Evolutionary conservation across 2,329 filamentous ascomycete genomes (phyloP).

Genomic region (Claviceps pazoutovae): DNA sequence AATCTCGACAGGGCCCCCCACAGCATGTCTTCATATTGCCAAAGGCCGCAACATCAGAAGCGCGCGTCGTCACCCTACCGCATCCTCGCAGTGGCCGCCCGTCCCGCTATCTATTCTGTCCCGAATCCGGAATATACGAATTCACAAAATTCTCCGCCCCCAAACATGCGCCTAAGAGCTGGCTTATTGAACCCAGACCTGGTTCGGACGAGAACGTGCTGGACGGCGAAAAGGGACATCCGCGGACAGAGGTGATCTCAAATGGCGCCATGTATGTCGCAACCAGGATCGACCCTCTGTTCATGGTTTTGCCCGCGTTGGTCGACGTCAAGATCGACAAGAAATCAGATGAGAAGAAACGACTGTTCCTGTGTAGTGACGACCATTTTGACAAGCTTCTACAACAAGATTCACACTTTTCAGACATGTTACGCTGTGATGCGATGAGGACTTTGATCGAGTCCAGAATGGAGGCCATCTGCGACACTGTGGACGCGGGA

Average conservation of each 20-base stretch:
- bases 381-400: conserved; percentile 56
- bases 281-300: conserved; percentile 71
- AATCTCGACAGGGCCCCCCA: conserved; percentile 26
- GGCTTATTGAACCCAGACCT: conserved; percentile 36
- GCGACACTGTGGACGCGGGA: conserved; percentile 70
- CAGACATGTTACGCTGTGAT: conserved; percentile 36
- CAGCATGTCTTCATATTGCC: conserved; percentile 49
- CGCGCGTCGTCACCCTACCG: conserved; percentile 45
- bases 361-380: conserved; percentile 53
- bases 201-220: conserved; percentile 9
- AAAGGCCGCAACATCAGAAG: conserved; percentile 34
- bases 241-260: conserved; percentile 34
- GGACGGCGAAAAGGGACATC: conserved; percentile 8
- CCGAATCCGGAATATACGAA: conserved; percentile 48
- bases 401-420: conserved; percentile 41
- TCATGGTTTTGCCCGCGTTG: conserved; percentile 66
- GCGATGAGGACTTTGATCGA: conserved; percentile 41
- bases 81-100: conserved; percentile 42
- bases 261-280: conserved; percentile 68
- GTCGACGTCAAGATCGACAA: conserved; percentile 27
- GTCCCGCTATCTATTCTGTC: conserved; percentile 48
- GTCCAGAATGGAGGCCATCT: conserved; percentile 53
- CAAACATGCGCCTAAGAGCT: conserved; percentile 42
- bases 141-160: conserved; percentile 44
- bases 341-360: conserved; percentile 35